Evolutionary conservation across 805 yeast species (phyloP), one percentile per base, ranked within the genome.

Genomic region (Metschnikowia lunata): DNA sequence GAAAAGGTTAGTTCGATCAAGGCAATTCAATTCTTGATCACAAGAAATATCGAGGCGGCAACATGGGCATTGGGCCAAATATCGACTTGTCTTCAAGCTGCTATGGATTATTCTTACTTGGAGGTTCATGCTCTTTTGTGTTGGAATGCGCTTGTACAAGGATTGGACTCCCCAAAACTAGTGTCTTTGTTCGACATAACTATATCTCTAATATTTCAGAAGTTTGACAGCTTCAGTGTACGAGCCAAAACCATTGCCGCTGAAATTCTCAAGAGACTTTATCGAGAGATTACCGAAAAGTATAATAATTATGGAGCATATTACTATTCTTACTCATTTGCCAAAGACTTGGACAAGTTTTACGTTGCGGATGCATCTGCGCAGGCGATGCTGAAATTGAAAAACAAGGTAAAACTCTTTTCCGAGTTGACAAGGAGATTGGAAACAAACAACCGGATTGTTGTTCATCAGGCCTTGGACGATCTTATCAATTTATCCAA

Each of bases 21-120:
- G 44, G 97, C 96, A 0, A 76, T 91, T 28, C 78, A 82, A 32
- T 78, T 83, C 45, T 63, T 91, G 23, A 78, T 86, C 7, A 70
- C 74, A 35, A 67, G 72, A 26, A 71, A 81, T 12, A 76, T 85
- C 28, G 75, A 79, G 5, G 77, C 85, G 1, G 66, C 68, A 0
- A 56, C 70, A 3, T 61, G 70, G 32, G 87, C 88, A 0, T 63
- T 85, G 30, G 95, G 96, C 0, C 98, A 90, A 59, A 78, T 91
- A 5, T 83, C 88, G 47, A 85, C 95, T 1, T 85, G 95, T 54
- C 66, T 91, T 10, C 96, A 88, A 58, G 81, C 89, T 1, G 83
- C 91, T 0, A 63, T 90, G 18, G 89, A 83, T 33, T 76, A 75
- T 14, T 65, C 74, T 0, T 80, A 79, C 23, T 71, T 89, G 11